A percentile compares a stretch with the other conserved stretches of the same genome.
These are phyloP conservation scores for Nigrospora osmanthi DNA, from an alignment of 2,329 filamentous ascomycete species.

Conservation along the genomic window DNA sequence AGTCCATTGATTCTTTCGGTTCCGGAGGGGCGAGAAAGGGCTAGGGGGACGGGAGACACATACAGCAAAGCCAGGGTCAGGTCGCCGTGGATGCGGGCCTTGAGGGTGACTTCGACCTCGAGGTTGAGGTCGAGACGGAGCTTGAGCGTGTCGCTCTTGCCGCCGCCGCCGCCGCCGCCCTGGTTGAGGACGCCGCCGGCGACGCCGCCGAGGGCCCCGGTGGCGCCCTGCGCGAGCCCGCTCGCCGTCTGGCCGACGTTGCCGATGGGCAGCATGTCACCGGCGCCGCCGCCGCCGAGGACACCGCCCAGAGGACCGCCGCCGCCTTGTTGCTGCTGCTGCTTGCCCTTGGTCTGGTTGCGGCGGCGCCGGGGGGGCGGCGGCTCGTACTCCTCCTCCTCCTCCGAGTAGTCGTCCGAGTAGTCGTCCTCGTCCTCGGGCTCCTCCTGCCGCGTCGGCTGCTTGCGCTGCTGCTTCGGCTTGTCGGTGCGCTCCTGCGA, in stretches of 20 bases:
- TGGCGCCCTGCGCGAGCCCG: conserved; percentile 16
- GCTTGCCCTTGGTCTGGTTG: conserved; percentile 11
- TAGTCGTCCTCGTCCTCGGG: conserved; percentile 11
- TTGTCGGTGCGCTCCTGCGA: conserved; percentile 5
- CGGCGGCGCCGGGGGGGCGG: conserved; percentile 13
- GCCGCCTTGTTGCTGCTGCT: conserved; percentile 9
- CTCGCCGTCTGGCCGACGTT: conserved; percentile 21
- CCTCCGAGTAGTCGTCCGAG: conserved; percentile 9
- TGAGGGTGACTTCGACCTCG: conserved; percentile 78
- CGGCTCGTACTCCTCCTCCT: conserved; percentile 16
- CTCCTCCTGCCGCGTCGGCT: conserved; percentile 13
- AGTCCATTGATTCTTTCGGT: no score
- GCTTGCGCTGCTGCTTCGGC: conserved; percentile 16
- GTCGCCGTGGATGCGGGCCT: conserved; percentile 81
- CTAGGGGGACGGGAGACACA: conserved; percentile 18
- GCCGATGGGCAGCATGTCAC: conserved; percentile 17
- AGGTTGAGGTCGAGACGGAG: conserved; percentile 72
- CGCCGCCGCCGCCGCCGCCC: conserved; percentile 9
- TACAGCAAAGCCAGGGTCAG: conserved; percentile 64
- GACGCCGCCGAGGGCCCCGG: conserved; percentile 16
- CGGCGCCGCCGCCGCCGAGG: conserved; percentile 10
- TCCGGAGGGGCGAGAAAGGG: neutral
- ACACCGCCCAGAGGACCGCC: conserved; percentile 16
- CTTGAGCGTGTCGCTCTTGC: conserved; percentile 53
- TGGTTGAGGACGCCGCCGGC: conserved; percentile 14